Evolutionary conservation across 164 flowering plant genomes (phyloP).

Genomic region (Aristolochia fimbriata): DNA sequence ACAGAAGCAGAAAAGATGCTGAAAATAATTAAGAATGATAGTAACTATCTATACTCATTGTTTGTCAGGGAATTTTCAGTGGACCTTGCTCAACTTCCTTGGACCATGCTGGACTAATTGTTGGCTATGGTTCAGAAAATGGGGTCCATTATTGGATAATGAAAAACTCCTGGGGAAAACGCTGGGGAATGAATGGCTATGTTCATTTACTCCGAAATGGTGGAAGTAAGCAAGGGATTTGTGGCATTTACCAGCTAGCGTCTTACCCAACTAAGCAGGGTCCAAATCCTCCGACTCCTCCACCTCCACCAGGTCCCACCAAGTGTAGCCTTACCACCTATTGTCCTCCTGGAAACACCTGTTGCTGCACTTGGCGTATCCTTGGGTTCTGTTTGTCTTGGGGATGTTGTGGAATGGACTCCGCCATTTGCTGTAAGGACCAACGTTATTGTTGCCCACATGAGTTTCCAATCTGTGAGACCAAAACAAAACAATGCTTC

Average conservation of each 20-base stretch:
- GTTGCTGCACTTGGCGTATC: constrained; percentile 56
- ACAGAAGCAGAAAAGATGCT: too few relatives aligned
- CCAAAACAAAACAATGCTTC: constrained; percentile 45
- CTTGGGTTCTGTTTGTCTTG: constrained; percentile 73
- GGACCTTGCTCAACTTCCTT: constrained; percentile 81
- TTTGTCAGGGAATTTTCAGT: constrained; percentile 58
- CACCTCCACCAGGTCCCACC: constrained; percentile 71
- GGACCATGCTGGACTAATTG: constrained; percentile 78
- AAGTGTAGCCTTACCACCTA: constrained; percentile 46
- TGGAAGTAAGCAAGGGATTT: constrained; percentile 50
- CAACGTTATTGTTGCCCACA: constrained; percentile 66
- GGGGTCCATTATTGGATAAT: constrained; percentile 84
- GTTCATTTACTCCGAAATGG: constrained; percentile 57
- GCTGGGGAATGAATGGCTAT: constrained; percentile 85
- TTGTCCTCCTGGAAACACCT: constrained; percentile 66
- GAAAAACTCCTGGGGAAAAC: constrained; percentile 83
- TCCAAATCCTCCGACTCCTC: constrained; percentile 78
- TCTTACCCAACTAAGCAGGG: constrained; percentile 80
- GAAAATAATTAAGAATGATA: too few relatives aligned
- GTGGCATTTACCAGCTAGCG: constrained; percentile 85
- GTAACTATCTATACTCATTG: background rate
- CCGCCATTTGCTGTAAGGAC: constrained; percentile 86
- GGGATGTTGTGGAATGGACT: constrained; percentile 62
- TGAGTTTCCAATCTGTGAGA: constrained; percentile 76
- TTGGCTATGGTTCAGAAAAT: constrained; percentile 72